Evolutionary conservation across 2,329 filamentous ascomycete genomes (phyloP).

Genomic region (Aspergillus fumigatiaffinis): DNA sequence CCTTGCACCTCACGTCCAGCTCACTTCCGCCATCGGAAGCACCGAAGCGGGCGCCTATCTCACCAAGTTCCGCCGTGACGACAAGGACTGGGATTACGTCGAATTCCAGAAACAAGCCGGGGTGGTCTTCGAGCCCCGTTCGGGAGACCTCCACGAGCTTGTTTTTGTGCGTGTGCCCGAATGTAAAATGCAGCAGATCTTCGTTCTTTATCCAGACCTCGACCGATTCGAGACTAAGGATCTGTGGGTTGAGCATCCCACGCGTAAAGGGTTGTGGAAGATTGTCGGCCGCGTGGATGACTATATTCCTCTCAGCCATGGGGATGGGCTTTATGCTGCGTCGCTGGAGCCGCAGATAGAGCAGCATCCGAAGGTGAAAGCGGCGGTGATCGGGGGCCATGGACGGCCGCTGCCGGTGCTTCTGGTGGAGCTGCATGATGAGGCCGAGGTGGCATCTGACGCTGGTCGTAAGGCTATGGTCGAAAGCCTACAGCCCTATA

Average conservation of each 20-base stretch:
- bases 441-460: background rate
- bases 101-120: slow-evolving; percentile 14
- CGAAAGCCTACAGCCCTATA: slow-evolving; percentile 12
- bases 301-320: slow-evolving; percentile 13
- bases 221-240: slow-evolving; percentile 20
- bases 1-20: slow-evolving; percentile 7
- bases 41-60: slow-evolving; percentile 19
- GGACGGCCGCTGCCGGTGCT: slow-evolving; percentile 17
- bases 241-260: slow-evolving; percentile 20
- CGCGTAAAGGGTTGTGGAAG: slow-evolving; percentile 20
- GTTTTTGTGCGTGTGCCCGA: slow-evolving; percentile 16
- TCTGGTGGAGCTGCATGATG: slow-evolving; percentile 14
- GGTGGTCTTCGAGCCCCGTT: slow-evolving; percentile 9
- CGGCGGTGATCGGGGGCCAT: slow-evolving; percentile 20
- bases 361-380: slow-evolving; percentile 15
- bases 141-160: slow-evolving; percentile 17
- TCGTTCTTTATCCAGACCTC: slow-evolving; percentile 16
- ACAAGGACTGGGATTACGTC: slow-evolving; percentile 17
- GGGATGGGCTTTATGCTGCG: slow-evolving; percentile 20
- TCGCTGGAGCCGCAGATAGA: slow-evolving; percentile 20
- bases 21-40: slow-evolving; percentile 22
- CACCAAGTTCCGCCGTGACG: slow-evolving; percentile 5
- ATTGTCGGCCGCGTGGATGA: slow-evolving; percentile 22
- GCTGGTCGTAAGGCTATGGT: background rate
- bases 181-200: slow-evolving; percentile 16